These are phyloP conservation scores for Phytophthora pseudosyringae DNA, from an alignment of 352 stramenopile species.

Conservation along the genomic window DNA sequence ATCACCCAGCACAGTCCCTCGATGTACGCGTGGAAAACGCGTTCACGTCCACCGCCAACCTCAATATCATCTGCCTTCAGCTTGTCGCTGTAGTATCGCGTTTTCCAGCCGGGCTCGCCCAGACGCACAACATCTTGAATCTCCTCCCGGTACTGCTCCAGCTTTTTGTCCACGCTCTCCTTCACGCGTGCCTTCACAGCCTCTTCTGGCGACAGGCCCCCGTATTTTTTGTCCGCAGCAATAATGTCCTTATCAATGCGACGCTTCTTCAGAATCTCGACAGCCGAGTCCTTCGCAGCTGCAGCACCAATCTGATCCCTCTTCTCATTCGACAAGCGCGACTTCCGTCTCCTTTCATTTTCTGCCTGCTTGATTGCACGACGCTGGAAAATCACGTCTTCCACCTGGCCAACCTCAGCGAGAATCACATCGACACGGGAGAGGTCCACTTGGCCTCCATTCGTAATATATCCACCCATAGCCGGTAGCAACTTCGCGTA, in stretches of 20 bases:
- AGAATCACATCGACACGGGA: constrained; percentile 96
- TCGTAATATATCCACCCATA: constrained; percentile 96
- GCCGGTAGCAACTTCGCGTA: constrained; percentile 92
- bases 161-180: constrained; percentile 72
- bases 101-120: constrained; percentile 98
- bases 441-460: constrained; percentile 95
- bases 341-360: constrained; percentile 75
- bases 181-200: constrained; percentile 86
- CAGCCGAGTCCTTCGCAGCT: constrained; percentile 68
- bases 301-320: constrained; percentile 71
- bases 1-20: constrained; percentile 99
- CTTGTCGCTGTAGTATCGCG: constrained; percentile 90
- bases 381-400: constrained; percentile 96
- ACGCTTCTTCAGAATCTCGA: constrained; percentile 84
- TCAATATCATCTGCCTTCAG: constrained; percentile 89
- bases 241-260: constrained; percentile 72
- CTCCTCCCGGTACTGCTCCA: constrained; percentile 86
- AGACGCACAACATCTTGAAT: constrained; percentile 94
- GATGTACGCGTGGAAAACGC: constrained; percentile 96
- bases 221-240: constrained; percentile 75
- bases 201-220: constrained; percentile 63
- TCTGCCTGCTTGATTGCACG: constrained; percentile 86
- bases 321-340: constrained; percentile 70
- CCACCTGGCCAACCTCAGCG: constrained; percentile 94
- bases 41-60: constrained; percentile 85